Percentiles rank a stretch among this genome's conserved stretches.
Evolutionary conservation across 495 filamentous ascomycete species (phyloP).

Genomic region (Penicillium crystallinum): DNA sequence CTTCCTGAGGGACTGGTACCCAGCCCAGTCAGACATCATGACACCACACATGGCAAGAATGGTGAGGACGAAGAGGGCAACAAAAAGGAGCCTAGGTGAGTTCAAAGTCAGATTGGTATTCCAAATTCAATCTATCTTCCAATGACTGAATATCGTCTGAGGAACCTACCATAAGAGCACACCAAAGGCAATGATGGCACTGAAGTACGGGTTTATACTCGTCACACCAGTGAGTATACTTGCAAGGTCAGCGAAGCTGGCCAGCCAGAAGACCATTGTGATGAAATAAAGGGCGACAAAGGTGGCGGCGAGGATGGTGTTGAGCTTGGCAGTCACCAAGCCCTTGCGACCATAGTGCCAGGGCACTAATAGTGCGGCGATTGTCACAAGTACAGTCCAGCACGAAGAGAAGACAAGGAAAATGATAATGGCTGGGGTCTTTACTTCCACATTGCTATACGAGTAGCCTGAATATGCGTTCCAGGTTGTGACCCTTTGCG

Average conservation of each 20-base stretch:
- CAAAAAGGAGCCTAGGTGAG: conserved; percentile 23
- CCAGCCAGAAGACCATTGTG: conserved; percentile 33
- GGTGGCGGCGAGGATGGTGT: conserved; percentile 16
- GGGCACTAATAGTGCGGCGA: conserved; percentile 17
- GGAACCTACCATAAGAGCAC: conserved; percentile 25
- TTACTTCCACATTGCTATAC: not conserved
- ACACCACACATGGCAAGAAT: conserved; percentile 28
- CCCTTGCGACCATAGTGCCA: conserved; percentile 21
- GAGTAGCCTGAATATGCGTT: conserved; percentile 4
- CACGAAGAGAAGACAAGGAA: conserved; percentile 23
- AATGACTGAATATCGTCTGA: not conserved
- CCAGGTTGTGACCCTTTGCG: not conserved
- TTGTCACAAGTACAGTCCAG: conserved; percentile 23
- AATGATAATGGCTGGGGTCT: conserved; percentile 18
- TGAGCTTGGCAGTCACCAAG: conserved; percentile 13
- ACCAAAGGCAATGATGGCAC: conserved; percentile 28
- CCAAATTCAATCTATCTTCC: not conserved
- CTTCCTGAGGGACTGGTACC: conserved; percentile 22
- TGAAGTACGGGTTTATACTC: conserved; percentile 10
- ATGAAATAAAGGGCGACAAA: conserved; percentile 23
- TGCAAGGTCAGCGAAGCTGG: conserved; percentile 28
- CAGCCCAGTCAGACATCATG: conserved; percentile 20
- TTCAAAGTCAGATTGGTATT: not conserved
- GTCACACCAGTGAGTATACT: conserved; percentile 4
- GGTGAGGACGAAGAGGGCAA: conserved; percentile 23